phyloP scores from a whole-genome alignment of 2,329 filamentous ascomycete species.

The Cordyceps militaris region DNA sequence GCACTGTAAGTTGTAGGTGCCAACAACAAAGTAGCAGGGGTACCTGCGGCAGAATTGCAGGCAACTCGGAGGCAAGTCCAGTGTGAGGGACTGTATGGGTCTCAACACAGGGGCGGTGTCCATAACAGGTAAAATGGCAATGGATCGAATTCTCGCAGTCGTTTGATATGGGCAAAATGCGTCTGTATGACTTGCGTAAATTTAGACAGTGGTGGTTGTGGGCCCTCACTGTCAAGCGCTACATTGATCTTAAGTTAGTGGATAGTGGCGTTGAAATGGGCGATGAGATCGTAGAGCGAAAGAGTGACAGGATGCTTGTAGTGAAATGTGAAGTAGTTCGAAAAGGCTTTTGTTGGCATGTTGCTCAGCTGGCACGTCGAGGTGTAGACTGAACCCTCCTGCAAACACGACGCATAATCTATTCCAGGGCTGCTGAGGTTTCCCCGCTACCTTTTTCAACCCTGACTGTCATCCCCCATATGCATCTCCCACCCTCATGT shows the following conservation, averaged over 20 bases:
- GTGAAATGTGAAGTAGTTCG: not conserved
- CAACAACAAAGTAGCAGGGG: constrained; percentile 65
- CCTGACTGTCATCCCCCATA: not conserved
- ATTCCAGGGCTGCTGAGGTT: not conserved
- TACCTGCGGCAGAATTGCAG: constrained; percentile 63
- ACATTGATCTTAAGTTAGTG: not conserved
- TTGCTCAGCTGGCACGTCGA: not conserved
- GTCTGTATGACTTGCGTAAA: not conserved
- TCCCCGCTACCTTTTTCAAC: not conserved
- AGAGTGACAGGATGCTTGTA: not conserved
- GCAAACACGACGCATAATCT: not conserved
- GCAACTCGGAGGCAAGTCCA: constrained; percentile 69
- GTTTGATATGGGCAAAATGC: not conserved
- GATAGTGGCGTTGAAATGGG: not conserved
- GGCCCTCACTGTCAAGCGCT: not conserved
- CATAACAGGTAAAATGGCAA: not conserved
- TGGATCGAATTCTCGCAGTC: not conserved
- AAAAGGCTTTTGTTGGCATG: not conserved
- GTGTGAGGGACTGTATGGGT: constrained; percentile 25
- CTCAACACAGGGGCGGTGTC: not conserved
- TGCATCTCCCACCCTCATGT: not conserved
- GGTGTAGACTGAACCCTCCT: not conserved
- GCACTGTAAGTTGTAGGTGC: constrained; percentile 72
- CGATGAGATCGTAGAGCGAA: not conserved
- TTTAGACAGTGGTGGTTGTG: not conserved